Evolutionary conservation across 805 yeast species (phyloP).

Genomic region (Candida pseudoglaebosa): DNA sequence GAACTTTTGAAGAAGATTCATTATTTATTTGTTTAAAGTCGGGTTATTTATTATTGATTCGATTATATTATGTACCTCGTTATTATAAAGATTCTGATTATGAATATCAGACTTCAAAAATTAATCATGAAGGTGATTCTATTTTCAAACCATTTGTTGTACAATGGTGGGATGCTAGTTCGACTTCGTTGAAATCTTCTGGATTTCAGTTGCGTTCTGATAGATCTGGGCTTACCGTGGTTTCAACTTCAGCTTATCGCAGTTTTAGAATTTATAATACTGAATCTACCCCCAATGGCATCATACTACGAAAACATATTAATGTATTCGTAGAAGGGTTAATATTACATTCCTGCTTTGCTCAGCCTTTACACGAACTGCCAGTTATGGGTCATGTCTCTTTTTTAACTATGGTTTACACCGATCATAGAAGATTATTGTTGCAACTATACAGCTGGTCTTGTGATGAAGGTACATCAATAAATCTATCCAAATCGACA

Average conservation of each 20-base stretch:
- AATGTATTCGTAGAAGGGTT: slow-evolving; percentile 41
- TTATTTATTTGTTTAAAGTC: slow-evolving; percentile 36
- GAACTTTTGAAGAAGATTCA: slow-evolving; percentile 30
- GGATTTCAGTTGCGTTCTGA: slow-evolving; percentile 33
- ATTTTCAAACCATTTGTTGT: slow-evolving; percentile 42
- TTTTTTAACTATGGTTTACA: slow-evolving; percentile 33
- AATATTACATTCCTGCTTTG: slow-evolving; percentile 40
- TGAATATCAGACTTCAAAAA: slow-evolving; percentile 8
- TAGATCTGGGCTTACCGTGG: slow-evolving; percentile 34
- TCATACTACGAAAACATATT: slow-evolving; percentile 32
- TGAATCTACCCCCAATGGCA: slow-evolving; percentile 33
- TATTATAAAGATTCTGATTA: slow-evolving; percentile 22
- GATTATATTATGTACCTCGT: slow-evolving; percentile 36
- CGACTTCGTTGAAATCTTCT: slow-evolving; percentile 17
- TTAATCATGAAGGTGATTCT: slow-evolving; percentile 12
- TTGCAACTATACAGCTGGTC: slow-evolving; percentile 41
- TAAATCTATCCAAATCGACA: slow-evolving; percentile 29
- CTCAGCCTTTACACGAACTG: slow-evolving; percentile 28
- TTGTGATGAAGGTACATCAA: slow-evolving; percentile 25
- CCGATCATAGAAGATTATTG: slow-evolving; percentile 33
- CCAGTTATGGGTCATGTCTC: slow-evolving; percentile 23
- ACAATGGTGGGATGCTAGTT: slow-evolving; percentile 44
- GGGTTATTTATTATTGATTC: slow-evolving; percentile 36
- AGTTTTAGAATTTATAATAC: slow-evolving; percentile 36
- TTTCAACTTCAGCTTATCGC: slow-evolving; percentile 33